Percentiles rank a stretch among this genome's conserved stretches.
Evolutionary conservation across 768 basidiomycete species (phyloP).

Genomic region (Phanerochaete sordida): DNA sequence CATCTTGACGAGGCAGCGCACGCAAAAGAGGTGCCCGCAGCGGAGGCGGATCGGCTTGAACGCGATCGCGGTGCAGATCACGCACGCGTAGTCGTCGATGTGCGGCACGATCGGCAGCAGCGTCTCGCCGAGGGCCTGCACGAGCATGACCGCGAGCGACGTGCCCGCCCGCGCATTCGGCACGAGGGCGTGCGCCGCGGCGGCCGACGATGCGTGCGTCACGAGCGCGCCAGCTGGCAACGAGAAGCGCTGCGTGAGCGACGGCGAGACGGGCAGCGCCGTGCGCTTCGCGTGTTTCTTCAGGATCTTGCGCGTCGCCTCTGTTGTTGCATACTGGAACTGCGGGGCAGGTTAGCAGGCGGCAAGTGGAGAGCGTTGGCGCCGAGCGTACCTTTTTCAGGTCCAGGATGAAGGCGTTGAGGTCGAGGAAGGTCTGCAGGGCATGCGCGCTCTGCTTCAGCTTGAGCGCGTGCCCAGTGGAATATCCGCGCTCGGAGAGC

Average conservation of each 20-base stretch:
- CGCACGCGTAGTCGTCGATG: constrained; percentile 81
- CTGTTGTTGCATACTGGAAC: constrained; percentile 83
- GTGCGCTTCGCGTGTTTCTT: constrained; percentile 95
- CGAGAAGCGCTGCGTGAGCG: constrained; percentile 16
- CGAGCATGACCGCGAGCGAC: constrained; percentile 59
- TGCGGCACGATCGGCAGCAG: constrained; percentile 79
- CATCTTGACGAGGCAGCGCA: constrained; percentile 85
- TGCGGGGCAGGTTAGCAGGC: constrained; percentile 29
- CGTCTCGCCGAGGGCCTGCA: constrained; percentile 79
- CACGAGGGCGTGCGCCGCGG: constrained; percentile 2
- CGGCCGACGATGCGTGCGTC: not conserved
- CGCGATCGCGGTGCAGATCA: constrained; percentile 86
- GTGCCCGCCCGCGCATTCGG: constrained; percentile 16
- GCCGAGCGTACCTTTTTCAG: constrained; percentile 61
- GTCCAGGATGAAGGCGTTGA: constrained; percentile 78
- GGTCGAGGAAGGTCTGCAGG: constrained; percentile 46
- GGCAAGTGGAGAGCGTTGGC: not conserved
- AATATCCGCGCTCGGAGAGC: constrained; percentile 40
- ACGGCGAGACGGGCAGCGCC: constrained; percentile 60
- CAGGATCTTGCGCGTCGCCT: constrained; percentile 89
- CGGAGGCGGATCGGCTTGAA: constrained; percentile 86
- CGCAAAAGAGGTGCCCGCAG: constrained; percentile 80
- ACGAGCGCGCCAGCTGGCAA: not conserved
- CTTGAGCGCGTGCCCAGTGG: constrained; percentile 41
- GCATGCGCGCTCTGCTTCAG: constrained; percentile 43